Base-by-base conservation (phyloP, 1,284 basidiomycete genomes). In the Papiliotrema fonsecae region DNA sequence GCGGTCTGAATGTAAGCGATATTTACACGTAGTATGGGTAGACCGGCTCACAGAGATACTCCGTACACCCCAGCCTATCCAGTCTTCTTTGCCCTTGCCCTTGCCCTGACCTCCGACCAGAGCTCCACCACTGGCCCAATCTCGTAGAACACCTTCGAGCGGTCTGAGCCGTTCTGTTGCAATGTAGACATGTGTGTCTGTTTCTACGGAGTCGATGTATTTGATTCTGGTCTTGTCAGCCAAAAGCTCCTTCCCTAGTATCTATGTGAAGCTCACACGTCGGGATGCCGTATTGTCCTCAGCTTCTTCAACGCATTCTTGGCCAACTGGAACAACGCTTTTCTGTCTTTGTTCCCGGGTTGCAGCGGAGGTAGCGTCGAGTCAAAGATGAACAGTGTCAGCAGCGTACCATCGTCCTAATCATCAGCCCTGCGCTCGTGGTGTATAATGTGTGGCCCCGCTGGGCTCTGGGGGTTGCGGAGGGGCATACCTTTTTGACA, bases 11-110 rank as follows among this genome's bases (percentile, higher is more conserved):
- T 34, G 18, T 52, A 13, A 42, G 25, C 47, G 3, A 24, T 21
- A 32, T 19, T 14, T 22, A 9, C 32, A 40, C 39, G 22, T 21
- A 31, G 22, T 6, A 47, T 5, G 18, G 35, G n/a, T 31, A 24
- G 21, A 6, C n/a, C 28, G 21, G 79, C 86, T 62, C 54, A 93
- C 90, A 52, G 89, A 86, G 52, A 97, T 81, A 45, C 88, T 82
- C 74, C 91, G 87, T 16, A 97, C 74, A 6, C 94, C 94, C 94
- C 94, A 98, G 3, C 91, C 74, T 30, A 94, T 73, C 90, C 91
- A 97, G 57, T 94, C 88, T 57, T 90, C 85, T 81, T 82, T 41
- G 75, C 77, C 61, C 43, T 84, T 86, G 36, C 77, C 76, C 21
- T 81, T 76, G 1, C 53, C 50, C 1, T 51, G 39, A 0, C 53